phyloP scores from a whole-genome alignment of 768 basidiomycete genomes.

The Lactarius psammicola region DNA sequence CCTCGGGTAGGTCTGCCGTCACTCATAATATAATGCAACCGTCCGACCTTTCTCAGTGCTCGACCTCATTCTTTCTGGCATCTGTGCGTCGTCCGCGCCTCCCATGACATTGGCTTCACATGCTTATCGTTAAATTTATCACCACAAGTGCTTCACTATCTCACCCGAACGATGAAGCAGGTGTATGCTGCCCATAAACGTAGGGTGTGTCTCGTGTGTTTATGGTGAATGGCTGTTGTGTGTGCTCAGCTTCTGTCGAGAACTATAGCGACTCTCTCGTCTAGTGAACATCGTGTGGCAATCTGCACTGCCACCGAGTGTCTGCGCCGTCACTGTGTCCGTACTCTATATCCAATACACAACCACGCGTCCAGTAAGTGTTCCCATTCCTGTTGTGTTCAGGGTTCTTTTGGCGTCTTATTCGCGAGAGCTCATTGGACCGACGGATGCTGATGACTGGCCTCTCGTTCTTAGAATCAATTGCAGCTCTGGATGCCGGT shows the following conservation, averaged over 20 bases:
- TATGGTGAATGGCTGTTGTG: neutral
- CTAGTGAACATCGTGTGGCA: slow-evolving; percentile 16
- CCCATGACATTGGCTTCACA: neutral
- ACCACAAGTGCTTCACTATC: neutral
- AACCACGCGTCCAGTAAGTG: slow-evolving; percentile 1
- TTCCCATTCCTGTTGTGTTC: neutral
- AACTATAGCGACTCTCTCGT: slow-evolving; percentile 4
- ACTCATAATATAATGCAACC: neutral
- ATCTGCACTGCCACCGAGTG: slow-evolving; percentile 17
- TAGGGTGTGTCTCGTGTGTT: slow-evolving; percentile 1
- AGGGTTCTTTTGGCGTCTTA: neutral
- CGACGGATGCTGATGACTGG: neutral
- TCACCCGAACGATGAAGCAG: neutral
- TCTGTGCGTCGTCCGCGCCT: neutral
- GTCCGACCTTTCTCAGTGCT: neutral
- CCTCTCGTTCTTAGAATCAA: neutral
- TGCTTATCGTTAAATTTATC: neutral
- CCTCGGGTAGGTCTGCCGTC: neutral
- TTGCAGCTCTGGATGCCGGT: slow-evolving; percentile 5
- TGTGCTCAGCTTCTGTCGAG: neutral
- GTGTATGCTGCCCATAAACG: slow-evolving; percentile 2
- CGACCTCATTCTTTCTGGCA: neutral
- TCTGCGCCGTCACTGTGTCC: slow-evolving; percentile 9
- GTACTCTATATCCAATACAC: slow-evolving; percentile 1
- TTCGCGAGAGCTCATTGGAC: neutral